phyloP scores from a whole-genome alignment of 2,329 filamentous ascomycete species.

The Fusarium decemcellulare region DNA sequence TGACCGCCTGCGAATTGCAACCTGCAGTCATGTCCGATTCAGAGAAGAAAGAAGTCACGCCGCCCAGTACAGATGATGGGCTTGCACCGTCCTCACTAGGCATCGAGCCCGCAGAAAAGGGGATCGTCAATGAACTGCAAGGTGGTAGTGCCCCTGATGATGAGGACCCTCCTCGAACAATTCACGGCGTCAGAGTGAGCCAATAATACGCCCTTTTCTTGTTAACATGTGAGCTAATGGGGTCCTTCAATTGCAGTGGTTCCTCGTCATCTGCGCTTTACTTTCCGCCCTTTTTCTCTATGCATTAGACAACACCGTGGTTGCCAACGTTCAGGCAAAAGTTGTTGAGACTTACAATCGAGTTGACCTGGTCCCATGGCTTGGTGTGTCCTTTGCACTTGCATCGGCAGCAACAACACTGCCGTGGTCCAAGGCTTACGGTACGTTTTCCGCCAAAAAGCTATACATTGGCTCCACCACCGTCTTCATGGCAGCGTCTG shows the following conservation, averaged over 20 bases:
- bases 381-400: constrained; percentile 43
- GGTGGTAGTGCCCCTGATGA: background rate
- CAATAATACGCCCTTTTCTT: background rate
- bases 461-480: constrained; percentile 39
- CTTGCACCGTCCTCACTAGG: background rate
- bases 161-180: background rate
- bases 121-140: background rate
- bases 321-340: constrained; percentile 37
- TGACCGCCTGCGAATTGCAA: background rate
- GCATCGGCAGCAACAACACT: constrained; percentile 28
- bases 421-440: constrained; percentile 23
- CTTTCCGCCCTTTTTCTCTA: constrained; percentile 21
- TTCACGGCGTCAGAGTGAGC: constrained; percentile 16
- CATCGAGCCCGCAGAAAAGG: background rate
- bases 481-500: constrained; percentile 47
- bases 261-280: constrained; percentile 13
- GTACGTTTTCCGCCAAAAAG: constrained; percentile 45
- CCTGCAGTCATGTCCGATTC: background rate
- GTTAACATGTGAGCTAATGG: background rate
- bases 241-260: constrained; percentile 3
- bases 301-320: constrained; percentile 37
- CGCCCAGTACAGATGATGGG: background rate
- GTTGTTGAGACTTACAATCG: constrained; percentile 24
- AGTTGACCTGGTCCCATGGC: constrained; percentile 35
- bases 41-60: background rate